Conservation (phyloP, 176 grass and related monocot species). For the Cenchrus purpureus region DNA sequence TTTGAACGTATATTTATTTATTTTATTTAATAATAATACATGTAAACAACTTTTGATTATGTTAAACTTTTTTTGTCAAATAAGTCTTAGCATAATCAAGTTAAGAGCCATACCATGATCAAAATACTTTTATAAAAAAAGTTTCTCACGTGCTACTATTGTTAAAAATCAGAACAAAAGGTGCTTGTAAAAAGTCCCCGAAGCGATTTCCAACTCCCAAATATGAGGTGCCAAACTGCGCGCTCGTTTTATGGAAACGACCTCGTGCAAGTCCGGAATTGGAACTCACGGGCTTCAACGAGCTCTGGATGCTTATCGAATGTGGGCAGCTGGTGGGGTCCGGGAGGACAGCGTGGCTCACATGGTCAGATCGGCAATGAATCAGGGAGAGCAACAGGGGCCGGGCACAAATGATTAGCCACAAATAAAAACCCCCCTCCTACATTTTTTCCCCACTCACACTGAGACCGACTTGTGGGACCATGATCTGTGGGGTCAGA, state of each 20-base stretch:
- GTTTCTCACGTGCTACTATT: no score
- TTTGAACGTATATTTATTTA: no score
- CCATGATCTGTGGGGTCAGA: rapidly evolving
- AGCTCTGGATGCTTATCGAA: conserved; percentile 18
- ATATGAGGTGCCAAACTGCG: background rate
- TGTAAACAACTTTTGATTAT: no score
- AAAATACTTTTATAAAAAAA: no score
- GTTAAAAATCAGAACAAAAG: no score
- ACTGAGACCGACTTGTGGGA: background rate
- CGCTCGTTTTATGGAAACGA: background rate
- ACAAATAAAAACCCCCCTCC: background rate
- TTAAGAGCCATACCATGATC: no score
- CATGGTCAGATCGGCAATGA: conserved; percentile 13
- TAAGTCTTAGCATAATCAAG: no score
- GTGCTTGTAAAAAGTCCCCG: no score
- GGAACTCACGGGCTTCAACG: background rate
- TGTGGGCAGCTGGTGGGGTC: background rate
- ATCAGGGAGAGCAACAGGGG: background rate
- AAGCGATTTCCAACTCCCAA: no score
- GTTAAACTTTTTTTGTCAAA: no score
- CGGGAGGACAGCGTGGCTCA: conserved; percentile 44
- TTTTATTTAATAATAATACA: no score
- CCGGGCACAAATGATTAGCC: conserved; percentile 4
- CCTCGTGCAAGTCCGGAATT: background rate
- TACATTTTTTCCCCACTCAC: no score